Conservation (phyloP, 2,329 filamentous ascomycete species). For the Xylariaceae sp. region DNA sequence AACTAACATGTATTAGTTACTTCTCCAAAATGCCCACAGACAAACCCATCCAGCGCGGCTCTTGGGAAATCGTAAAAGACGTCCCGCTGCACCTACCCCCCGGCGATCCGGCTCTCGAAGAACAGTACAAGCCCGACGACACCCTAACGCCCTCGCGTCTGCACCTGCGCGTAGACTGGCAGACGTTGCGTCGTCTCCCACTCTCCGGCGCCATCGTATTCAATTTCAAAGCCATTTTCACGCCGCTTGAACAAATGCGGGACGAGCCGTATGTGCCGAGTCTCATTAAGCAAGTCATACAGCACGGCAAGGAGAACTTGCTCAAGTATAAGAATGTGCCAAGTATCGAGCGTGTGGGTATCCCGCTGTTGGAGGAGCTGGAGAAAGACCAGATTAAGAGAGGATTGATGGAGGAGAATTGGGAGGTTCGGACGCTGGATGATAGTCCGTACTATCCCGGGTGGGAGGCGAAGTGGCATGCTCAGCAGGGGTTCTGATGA, state of each 20-base stretch:
- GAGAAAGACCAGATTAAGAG: slow-evolving; percentile 59
- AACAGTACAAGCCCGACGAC: slow-evolving; percentile 50
- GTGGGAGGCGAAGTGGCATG: slow-evolving; percentile 69
- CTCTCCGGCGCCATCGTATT: slow-evolving; percentile 72
- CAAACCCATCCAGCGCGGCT: slow-evolving; percentile 74
- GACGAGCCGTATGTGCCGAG: slow-evolving; percentile 69
- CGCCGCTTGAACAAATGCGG: slow-evolving; percentile 62
- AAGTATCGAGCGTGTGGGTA: slow-evolving; percentile 64
- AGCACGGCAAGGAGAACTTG: slow-evolving; percentile 59
- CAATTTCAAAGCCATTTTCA: slow-evolving; percentile 86
- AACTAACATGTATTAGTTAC: slow-evolving; percentile 46
- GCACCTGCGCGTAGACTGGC: slow-evolving; percentile 78
- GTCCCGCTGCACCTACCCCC: slow-evolving; percentile 70
- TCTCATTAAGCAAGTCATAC: slow-evolving; percentile 64
- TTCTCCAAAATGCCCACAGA: slow-evolving; percentile 72
- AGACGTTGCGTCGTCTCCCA: slow-evolving; percentile 74
- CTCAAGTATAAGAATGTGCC: slow-evolving; percentile 49
- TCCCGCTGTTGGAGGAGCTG: slow-evolving; percentile 60
- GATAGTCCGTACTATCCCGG: slow-evolving; percentile 72
- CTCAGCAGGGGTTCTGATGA: slow-evolving; percentile 28
- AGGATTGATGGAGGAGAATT: slow-evolving; percentile 55
- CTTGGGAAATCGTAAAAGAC: slow-evolving; percentile 76
- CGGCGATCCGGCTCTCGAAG: slow-evolving; percentile 56
- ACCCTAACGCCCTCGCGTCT: slow-evolving; percentile 54
- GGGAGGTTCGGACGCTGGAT: slow-evolving; percentile 64